These are phyloP conservation scores for sorghum (Sorghum bicolor) DNA, from an alignment of 176 grass and related monocot species.

Conservation along the genomic window DNA sequence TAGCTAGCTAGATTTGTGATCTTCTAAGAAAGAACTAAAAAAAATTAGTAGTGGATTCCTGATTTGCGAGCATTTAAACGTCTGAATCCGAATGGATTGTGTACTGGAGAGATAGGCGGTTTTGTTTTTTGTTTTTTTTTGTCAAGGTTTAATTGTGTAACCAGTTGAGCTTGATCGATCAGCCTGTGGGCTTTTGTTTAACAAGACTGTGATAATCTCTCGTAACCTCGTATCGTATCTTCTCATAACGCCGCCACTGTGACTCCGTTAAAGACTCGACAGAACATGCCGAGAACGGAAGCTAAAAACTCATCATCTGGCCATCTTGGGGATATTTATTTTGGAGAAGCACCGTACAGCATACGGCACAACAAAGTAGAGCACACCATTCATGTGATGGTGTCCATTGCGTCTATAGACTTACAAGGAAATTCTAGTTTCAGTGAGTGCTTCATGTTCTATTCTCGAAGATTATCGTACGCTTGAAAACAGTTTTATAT, in stretches of 20 bases:
- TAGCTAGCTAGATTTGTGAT: neutral
- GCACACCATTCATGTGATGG: neutral
- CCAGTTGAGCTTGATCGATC: neutral
- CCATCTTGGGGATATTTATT: neutral
- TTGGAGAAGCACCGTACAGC: neutral
- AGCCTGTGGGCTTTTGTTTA: neutral
- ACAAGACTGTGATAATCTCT: neutral
- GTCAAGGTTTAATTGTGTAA: neutral
- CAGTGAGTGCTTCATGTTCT: neutral
- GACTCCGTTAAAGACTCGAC: no score
- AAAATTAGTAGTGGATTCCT: neutral
- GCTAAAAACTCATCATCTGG: neutral
- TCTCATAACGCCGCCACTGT: no score
- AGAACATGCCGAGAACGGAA: neutral
- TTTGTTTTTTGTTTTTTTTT: no score
- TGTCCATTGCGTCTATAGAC: neutral
- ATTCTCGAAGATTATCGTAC: no score
- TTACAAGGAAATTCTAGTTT: neutral
- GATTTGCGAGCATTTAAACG: neutral
- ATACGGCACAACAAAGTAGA: neutral
- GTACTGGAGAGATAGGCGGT: no score
- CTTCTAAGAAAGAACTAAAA: no score
- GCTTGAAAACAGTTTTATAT: no score
- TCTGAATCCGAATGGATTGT: neutral
- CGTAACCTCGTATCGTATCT: no score